A percentile compares a stretch with the other conserved stretches of the same genome.
These are phyloP conservation scores for Gossypium stocksii DNA, from an alignment of 345 rosid species.

Conservation along the genomic window DNA sequence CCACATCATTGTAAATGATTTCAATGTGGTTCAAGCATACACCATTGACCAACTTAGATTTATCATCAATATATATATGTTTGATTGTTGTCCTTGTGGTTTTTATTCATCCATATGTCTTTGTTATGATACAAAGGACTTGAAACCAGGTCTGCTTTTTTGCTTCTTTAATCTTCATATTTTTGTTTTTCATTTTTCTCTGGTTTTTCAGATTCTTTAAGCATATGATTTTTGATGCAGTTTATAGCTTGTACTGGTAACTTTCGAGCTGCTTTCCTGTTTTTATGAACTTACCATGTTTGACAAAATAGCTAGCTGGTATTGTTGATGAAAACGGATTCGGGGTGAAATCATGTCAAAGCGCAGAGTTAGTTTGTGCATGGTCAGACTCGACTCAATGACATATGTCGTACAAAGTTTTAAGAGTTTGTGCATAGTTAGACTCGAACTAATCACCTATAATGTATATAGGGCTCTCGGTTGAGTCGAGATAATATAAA, in stretches of 20 bases:
- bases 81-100: background rate
- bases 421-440: too few relatives aligned
- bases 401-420: too few relatives aligned
- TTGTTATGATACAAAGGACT: background rate
- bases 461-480: too few relatives aligned
- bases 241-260: background rate
- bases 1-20: conserved; percentile 18
- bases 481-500: background rate
- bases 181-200: background rate
- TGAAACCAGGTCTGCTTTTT: background rate
- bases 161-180: background rate
- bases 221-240: background rate
- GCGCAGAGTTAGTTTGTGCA: too few relatives aligned
- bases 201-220: background rate
- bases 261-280: background rate
- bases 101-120: background rate
- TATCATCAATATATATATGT: background rate
- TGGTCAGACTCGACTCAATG: too few relatives aligned
- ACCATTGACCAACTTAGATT: background rate
- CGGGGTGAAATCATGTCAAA: too few relatives aligned
- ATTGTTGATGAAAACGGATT: too few relatives aligned
- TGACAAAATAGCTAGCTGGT: background rate
- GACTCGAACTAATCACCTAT: too few relatives aligned
- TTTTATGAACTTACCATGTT: background rate
- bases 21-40: too few relatives aligned